phyloP scores from a whole-genome alignment of 108 stramenopile genomes.

The Skeletonema costatum region DNA sequence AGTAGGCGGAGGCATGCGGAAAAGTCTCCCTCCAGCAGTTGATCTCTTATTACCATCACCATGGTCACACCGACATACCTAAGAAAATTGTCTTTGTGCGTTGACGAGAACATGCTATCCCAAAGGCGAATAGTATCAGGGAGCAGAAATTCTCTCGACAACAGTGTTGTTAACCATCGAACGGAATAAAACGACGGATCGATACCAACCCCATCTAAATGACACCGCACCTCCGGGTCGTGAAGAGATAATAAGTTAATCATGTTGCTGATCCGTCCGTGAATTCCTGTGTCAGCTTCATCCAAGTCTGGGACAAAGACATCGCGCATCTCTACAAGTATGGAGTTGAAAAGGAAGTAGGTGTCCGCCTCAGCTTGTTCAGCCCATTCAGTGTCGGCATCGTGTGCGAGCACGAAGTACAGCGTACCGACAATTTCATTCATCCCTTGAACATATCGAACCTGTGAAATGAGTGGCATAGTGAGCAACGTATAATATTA shows the following conservation, averaged over 20 bases:
- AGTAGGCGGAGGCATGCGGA: slow-evolving; percentile 68
- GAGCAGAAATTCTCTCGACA: slow-evolving; percentile 94
- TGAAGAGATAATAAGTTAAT: slow-evolving; percentile 71
- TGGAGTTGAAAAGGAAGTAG: slow-evolving; percentile 88
- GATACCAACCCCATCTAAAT: slow-evolving; percentile 82
- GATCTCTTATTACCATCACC: slow-evolving; percentile 85
- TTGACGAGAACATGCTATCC: slow-evolving; percentile 95
- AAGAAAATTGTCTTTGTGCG: slow-evolving; percentile 90
- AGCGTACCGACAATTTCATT: slow-evolving; percentile 95
- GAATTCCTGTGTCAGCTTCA: slow-evolving; percentile 83
- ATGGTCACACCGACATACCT: slow-evolving; percentile 93
- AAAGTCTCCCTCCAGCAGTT: slow-evolving; percentile 83
- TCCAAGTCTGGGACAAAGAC: slow-evolving; percentile 90
- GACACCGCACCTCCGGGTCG: slow-evolving; percentile 88
- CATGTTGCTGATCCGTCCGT: slow-evolving; percentile 85
- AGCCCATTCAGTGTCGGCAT: slow-evolving; percentile 76
- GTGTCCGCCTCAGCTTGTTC: slow-evolving; percentile 90
- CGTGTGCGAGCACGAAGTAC: slow-evolving; percentile 91
- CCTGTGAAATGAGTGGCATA: slow-evolving; percentile 24
- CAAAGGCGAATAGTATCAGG: slow-evolving; percentile 97
- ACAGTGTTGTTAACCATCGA: slow-evolving; percentile 95
- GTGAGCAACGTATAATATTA: background rate
- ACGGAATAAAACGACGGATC: slow-evolving; percentile 89
- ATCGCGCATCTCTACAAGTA: slow-evolving; percentile 92
- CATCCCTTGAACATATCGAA: slow-evolving; percentile 98